Evolutionary conservation across 306 rosid genomes (phyloP).

Genomic region (Malus fusca): DNA sequence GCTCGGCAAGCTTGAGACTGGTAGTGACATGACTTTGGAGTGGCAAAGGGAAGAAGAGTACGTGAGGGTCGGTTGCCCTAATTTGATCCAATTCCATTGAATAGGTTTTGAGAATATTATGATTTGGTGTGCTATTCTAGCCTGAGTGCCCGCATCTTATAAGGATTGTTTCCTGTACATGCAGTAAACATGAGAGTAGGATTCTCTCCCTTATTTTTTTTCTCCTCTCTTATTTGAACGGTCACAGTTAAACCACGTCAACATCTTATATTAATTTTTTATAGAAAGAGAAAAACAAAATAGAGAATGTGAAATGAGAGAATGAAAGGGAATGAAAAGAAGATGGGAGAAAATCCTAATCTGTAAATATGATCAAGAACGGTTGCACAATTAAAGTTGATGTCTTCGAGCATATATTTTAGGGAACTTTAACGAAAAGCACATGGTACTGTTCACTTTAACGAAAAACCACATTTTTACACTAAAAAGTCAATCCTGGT

Average conservation of each 20-base stretch:
- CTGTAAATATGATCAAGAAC: background rate
- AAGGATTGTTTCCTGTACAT: background rate
- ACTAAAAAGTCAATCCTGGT: no score
- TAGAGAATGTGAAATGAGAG: no score
- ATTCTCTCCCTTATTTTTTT: no score
- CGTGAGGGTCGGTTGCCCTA: background rate
- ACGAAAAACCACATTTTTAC: no score
- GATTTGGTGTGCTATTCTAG: background rate
- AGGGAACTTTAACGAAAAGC: no score
- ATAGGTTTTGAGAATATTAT: background rate
- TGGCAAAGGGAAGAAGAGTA: slow-evolving; percentile 25
- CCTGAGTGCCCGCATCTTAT: background rate
- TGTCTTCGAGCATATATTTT: background rate
- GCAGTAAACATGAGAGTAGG: background rate
- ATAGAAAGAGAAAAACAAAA: no score
- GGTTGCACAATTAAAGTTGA: background rate
- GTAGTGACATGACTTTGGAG: slow-evolving; percentile 35
- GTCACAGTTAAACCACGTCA: no score
- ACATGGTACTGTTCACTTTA: no score
- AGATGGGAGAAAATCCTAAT: no score
- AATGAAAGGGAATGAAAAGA: no score
- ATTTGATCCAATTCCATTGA: background rate
- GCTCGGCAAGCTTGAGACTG: slow-evolving; percentile 48
- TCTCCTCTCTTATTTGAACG: no score
- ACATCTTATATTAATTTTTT: no score